Evolutionary conservation across 805 yeast species (phyloP).

Genomic region (Monosporozyma servazzii): DNA sequence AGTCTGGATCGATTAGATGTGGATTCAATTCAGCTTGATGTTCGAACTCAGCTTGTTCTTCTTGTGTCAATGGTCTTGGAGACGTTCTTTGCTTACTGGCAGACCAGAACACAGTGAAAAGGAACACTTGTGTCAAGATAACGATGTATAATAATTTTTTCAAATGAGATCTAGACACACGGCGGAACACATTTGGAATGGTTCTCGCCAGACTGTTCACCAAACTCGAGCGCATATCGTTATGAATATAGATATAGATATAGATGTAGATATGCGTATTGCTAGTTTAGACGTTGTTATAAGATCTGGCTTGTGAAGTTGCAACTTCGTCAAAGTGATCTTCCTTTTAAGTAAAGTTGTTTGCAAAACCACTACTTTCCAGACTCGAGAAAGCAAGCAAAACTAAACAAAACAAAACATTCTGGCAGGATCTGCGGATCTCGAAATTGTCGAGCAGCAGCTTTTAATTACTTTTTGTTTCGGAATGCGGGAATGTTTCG

Average conservation of each 20-base stretch:
- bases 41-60: background rate
- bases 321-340: too few species aligned
- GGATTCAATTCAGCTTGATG: slow-evolving; percentile 1
- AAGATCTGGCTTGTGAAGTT: background rate
- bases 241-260: background rate
- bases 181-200: background rate
- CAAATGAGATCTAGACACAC: background rate
- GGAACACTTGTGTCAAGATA: background rate
- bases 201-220: background rate
- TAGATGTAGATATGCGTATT: too few species aligned
- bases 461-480: too few species aligned
- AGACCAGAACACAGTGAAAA: background rate
- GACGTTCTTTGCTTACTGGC: background rate
- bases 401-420: too few species aligned
- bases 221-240: background rate
- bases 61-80: background rate
- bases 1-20: slow-evolving; percentile 3
- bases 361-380: too few species aligned
- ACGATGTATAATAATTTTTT: background rate
- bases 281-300: too few species aligned
- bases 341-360: too few species aligned
- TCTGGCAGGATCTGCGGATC: too few species aligned
- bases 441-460: too few species aligned
- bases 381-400: too few species aligned
- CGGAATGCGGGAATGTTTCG: too few species aligned